These are phyloP conservation scores for Prunus salicina DNA, from an alignment of 306 rosid species.

Conservation along the genomic window DNA sequence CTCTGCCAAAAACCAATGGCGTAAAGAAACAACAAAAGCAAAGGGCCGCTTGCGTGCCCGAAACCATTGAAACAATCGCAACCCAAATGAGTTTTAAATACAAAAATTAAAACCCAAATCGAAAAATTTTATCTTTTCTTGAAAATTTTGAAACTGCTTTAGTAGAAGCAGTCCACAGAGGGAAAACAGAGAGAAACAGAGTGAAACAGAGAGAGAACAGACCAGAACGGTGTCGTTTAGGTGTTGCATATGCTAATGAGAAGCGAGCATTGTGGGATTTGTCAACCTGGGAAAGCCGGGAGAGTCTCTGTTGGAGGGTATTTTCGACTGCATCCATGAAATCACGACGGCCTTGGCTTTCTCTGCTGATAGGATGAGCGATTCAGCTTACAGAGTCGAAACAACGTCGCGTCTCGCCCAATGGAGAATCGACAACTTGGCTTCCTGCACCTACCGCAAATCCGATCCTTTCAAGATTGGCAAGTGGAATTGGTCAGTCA, in stretches of 20 bases:
- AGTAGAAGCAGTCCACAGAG: background rate
- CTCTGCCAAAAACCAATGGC: conserved; percentile 35
- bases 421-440: conserved; percentile 92
- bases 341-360: conserved; percentile 75
- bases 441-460: conserved; percentile 93
- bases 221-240: background rate
- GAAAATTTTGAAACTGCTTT: background rate
- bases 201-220: background rate
- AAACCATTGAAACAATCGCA: conserved; percentile 23
- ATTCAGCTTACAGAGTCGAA: conserved; percentile 83
- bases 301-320: conserved; percentile 70
- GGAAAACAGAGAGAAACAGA: conserved; percentile 1
- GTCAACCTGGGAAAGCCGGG: conserved; percentile 96
- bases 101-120: conserved; percentile 7
- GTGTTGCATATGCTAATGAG: conserved; percentile 38
- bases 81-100: background rate
- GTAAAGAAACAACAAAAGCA: conserved; percentile 51
- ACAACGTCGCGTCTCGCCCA: conserved; percentile 95
- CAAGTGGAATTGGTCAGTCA: conserved; percentile 82
- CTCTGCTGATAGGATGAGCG: conserved; percentile 75
- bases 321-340: conserved; percentile 96
- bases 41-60: conserved; percentile 50
- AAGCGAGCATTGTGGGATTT: conserved; percentile 36
- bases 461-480: conserved; percentile 98
- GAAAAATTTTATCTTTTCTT: background rate